Percentiles rank a stretch among this genome's conserved stretches.
Evolutionary conservation across 208 protist genomes (phyloP).

Genomic region (Leishmania gerbilli): DNA sequence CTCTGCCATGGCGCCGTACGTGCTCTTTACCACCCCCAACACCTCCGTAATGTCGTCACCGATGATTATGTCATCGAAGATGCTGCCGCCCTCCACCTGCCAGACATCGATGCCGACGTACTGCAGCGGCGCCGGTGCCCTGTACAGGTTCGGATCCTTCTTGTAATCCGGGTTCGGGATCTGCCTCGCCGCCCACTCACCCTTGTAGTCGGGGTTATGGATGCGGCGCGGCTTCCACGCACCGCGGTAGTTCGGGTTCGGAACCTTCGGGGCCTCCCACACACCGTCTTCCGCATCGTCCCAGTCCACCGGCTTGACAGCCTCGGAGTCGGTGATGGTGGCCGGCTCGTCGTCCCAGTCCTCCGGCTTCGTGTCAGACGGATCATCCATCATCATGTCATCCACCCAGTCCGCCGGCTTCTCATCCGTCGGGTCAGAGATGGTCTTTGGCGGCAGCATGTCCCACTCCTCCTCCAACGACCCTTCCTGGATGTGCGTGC

Average conservation of each 20-base stretch:
- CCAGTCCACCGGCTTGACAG: conserved; percentile 93
- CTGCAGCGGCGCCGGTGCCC: conserved; percentile 55
- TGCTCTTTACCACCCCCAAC: conserved; percentile 35
- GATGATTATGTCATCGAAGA: conserved; percentile 97
- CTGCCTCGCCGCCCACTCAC: conserved; percentile 83
- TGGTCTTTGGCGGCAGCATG: conserved; percentile 82
- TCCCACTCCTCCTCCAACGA: conserved; percentile 90
- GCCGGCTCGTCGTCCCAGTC: conserved; percentile 88
- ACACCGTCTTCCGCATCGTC: conserved; percentile 90
- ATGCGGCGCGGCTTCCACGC: conserved; percentile 88
- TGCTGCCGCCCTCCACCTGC: conserved; percentile 95
- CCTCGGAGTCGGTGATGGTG: conserved; percentile 89
- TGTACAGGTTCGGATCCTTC: conserved; percentile 76
- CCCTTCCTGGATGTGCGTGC: conserved; percentile 58
- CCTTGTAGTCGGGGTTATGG: conserved; percentile 95
- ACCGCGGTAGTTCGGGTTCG: conserved; percentile 90
- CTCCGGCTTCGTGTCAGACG: conserved; percentile 88
- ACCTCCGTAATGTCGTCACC: conserved; percentile 89
- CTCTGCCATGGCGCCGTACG: conserved; percentile 33
- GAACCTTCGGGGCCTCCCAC: conserved; percentile 85
- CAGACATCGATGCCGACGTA: conserved; percentile 95
- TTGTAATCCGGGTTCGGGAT: conserved; percentile 94
- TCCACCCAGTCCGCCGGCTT: conserved; percentile 94
- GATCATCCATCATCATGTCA: conserved; percentile 83
- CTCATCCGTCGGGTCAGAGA: conserved; percentile 86